Evolutionary conservation across 352 stramenopile species (phyloP), one percentile per base, ranked within the genome.

Genomic region (Globisporangium apiculatum): DNA sequence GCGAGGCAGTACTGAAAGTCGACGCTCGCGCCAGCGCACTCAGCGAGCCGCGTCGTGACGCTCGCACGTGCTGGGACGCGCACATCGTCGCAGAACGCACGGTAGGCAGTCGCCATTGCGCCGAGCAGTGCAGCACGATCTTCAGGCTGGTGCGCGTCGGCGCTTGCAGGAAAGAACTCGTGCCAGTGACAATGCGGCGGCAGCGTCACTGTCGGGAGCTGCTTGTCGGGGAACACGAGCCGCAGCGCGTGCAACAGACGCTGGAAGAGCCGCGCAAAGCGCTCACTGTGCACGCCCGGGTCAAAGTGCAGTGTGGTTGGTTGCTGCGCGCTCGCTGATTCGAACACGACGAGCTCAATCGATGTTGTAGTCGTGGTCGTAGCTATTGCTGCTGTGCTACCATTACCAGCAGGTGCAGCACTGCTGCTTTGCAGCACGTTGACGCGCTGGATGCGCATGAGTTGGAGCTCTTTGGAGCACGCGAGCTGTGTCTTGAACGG

Each of bases 1-100:
- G 66, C 67, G 17, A 90, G 67, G 52, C 75, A 86, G 51, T 89
- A 87, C 55, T 85, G 75, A 38, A 87, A 76, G 53, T 90, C 80
- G 48, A 88, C 71, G 36, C 69, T 75, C 7, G 68, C 69, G 0
- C 64, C 65, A 37, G 75, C 64, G 43, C 78, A 87, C 57, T 91
- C 74, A 12, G 73, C 63, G 9, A 89, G 67, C 7, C 78, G 67
- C 15, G 14, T 53, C 18, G 68, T 68, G 46, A 87, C 72, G 10
- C 72, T 87, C 5, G 74, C 43, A 7, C 78, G 76, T 54, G 70
- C 85, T 4, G 64, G 65, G 48, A 83, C 68, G 7, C 57, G 50
- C 4, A 87, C 48, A 31, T 87, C 76, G 43, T 91, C 78, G 37
- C 80, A 88, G 63, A 86, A 86, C 11, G 71, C 76, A 15, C 66